phyloP scores from a whole-genome alignment of 1,284 basidiomycete genomes.

The Tilletiopsis washingtonensis region DNA sequence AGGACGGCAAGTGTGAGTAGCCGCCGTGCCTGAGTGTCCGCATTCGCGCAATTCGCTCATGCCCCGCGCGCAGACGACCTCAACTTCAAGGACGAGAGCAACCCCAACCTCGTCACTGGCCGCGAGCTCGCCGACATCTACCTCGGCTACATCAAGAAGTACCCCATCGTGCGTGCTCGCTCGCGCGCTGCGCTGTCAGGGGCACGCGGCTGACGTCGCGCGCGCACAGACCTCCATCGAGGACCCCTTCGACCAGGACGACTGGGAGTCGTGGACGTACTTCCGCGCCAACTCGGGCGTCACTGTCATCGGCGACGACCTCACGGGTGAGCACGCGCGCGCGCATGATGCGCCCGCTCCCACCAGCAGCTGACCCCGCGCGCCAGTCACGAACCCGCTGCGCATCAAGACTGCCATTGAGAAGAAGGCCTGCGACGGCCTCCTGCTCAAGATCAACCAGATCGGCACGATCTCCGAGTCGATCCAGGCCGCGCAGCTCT shows the following conservation, averaged over 20 bases:
- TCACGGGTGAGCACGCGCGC: slow-evolving; percentile 61
- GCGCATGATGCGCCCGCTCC: too few relatives aligned
- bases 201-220: neutral
- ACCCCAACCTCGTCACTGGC: slow-evolving; percentile 59
- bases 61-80: slow-evolving; percentile 66
- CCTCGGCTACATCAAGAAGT: slow-evolving; percentile 53
- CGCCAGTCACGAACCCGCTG: slow-evolving; percentile 80
- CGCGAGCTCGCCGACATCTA: slow-evolving; percentile 89
- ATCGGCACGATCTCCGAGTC: slow-evolving; percentile 99
- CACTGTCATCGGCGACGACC: slow-evolving; percentile 91
- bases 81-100: slow-evolving; percentile 99
- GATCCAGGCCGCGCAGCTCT: slow-evolving; percentile 90
- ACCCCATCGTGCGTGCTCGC: slow-evolving; percentile 53
- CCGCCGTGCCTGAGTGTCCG: too few relatives aligned
- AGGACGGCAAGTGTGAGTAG: neutral
- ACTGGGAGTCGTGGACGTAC: slow-evolving; percentile 96
- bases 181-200: neutral
- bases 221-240: slow-evolving; percentile 67
- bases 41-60: neutral
- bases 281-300: slow-evolving; percentile 57
- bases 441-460: slow-evolving; percentile 86
- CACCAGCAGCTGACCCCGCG: too few relatives aligned
- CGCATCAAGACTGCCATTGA: slow-evolving; percentile 98
- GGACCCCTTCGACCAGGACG: slow-evolving; percentile 99
- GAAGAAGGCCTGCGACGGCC: slow-evolving; percentile 99